Evolutionary conservation across 176 grass and related monocot species (phyloP), one percentile per base, ranked within the genome.

Genomic region (Oryza officinalis): DNA sequence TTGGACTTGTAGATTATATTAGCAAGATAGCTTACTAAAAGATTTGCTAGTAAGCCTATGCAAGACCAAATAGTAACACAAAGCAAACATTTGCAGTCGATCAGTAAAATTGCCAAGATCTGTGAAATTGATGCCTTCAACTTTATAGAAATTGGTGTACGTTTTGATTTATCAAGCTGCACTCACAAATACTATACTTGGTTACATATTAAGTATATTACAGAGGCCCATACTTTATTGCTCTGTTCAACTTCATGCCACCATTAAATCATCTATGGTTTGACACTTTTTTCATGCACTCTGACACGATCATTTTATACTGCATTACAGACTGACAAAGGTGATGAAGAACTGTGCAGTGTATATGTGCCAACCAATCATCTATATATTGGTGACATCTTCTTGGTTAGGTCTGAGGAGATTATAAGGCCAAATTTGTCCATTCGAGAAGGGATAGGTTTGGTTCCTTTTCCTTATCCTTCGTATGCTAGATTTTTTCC

Each of bases 361-460:
- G 91, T 96, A 74, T 99, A 94, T 44, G 96, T 99, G 44, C 96
- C 96, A 69, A 99, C 93, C 71, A 99, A 99, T 84, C 96, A 99
- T 94, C 84, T 99, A 76, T 99, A 96, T 65, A 96, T 99, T 73
- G 96, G 91, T 37, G 96, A 94, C 72, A 96, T 99, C 65, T 96
- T 99, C 87, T 89, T 96, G 85, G 91, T 99, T 75, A 99, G 96
- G 67, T 91, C 93, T 79, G 74, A 82, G 4, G 93, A 99, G 57
- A 92, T 99, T 90, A 96, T 96, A 82, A 94, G 96, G 77, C 96
- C 96, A 8, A 99, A 96, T 86, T 72, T 99, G 18, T 99, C 93
- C 71, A 93, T 96, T 65, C 91, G 96, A 11, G 93, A 99, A 88
- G 96, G 93, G 73, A 99, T 99, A 96, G 96, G 93, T 99, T 99